phyloP scores from a whole-genome alignment of 257 asterid species.

The Salvia rosmarinus region DNA sequence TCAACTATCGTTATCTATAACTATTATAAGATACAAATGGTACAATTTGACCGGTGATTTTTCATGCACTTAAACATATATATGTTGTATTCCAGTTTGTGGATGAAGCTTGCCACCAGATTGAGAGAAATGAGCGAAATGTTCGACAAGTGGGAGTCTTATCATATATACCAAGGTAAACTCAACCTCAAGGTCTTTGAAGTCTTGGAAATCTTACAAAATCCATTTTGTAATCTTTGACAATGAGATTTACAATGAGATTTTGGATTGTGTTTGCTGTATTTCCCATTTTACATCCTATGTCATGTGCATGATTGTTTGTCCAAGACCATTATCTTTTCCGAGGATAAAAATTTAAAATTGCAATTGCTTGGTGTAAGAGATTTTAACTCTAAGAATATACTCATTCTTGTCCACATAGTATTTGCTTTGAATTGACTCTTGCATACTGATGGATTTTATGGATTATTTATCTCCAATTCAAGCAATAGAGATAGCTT shows the following conservation, averaged over 20 bases:
- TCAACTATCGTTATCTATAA: slow-evolving; percentile 1
- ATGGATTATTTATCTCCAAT: background rate
- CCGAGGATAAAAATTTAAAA: background rate
- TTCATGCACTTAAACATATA: slow-evolving; percentile 28
- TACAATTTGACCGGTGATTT: slow-evolving; percentile 23
- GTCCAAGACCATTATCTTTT: background rate
- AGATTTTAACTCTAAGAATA: background rate
- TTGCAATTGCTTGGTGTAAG: background rate
- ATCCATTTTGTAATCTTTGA: slow-evolving; percentile 5
- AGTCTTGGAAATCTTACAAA: background rate
- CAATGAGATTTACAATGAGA: background rate
- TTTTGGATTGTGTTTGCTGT: background rate
- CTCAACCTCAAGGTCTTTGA: slow-evolving; percentile 21
- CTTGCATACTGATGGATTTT: slow-evolving; percentile 13
- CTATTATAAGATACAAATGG: background rate
- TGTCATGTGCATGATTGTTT: slow-evolving; percentile 16
- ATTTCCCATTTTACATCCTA: background rate
- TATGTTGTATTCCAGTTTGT: slow-evolving; percentile 71
- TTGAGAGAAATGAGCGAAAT: slow-evolving; percentile 90
- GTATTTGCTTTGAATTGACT: slow-evolving; percentile 13
- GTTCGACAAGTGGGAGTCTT: slow-evolving; percentile 87
- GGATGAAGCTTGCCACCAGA: slow-evolving; percentile 98
- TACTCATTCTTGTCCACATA: background rate
- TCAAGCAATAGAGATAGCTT: background rate
- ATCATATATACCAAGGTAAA: slow-evolving; percentile 83